A percentile compares a stretch with the other conserved stretches of the same genome.
Evolutionary conservation across 805 yeast genomes (phyloP).

Genomic region (Lipomyces spencermartinsiae): DNA sequence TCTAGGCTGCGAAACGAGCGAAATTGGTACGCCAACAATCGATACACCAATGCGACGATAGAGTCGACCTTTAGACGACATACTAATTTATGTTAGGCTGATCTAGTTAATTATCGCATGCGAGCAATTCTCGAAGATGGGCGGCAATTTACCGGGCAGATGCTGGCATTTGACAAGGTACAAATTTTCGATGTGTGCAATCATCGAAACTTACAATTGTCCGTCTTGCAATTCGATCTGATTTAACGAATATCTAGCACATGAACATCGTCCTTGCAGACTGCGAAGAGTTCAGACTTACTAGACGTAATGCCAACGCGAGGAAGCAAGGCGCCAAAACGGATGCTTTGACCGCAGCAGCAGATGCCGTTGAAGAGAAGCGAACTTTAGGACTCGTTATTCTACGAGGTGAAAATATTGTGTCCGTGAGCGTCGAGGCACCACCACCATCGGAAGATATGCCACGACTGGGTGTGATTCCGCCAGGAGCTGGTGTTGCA

Average conservation of each 20-base stretch:
- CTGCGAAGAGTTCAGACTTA: conserved; percentile 79
- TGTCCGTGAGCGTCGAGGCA: conserved; percentile 73
- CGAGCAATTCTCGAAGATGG: conserved; percentile 79
- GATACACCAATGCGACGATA: background rate
- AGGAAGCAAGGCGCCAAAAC: conserved; percentile 40
- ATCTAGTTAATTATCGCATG: conserved; percentile 74
- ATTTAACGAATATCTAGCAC: conserved; percentile 47
- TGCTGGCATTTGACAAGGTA: conserved; percentile 81
- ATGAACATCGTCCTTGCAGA: conserved; percentile 86
- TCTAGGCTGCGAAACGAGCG: conserved; percentile 40
- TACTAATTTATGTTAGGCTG: conserved; percentile 50
- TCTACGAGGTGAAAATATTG: conserved; percentile 85
- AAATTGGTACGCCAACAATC: conserved; percentile 32
- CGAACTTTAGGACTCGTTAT: conserved; percentile 81
- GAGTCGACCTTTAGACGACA: background rate
- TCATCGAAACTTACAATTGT: background rate
- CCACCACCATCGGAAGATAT: conserved; percentile 55
- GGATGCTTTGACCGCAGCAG: conserved; percentile 42
- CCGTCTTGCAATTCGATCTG: background rate
- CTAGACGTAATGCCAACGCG: conserved; percentile 60
- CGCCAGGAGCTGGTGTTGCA: conserved; percentile 47
- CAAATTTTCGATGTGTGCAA: background rate
- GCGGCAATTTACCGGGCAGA: conserved; percentile 75
- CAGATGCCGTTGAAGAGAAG: conserved; percentile 65
- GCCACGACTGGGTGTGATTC: conserved; percentile 43